These are phyloP conservation scores for Nicotiana obtusifolia DNA, from an alignment of 257 asterid species.

Conservation along the genomic window DNA sequence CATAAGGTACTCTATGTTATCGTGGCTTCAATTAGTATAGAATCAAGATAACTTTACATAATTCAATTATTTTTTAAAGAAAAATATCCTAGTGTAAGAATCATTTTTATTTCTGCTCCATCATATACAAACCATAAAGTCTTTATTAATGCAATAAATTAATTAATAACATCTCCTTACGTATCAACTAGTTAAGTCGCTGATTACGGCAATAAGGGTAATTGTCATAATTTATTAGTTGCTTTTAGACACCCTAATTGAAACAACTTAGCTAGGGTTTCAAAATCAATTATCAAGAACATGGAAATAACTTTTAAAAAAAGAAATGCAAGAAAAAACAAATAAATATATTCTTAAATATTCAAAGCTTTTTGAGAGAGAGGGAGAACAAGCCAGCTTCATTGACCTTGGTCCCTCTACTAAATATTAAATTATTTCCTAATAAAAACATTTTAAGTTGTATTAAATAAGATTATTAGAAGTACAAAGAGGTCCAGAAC, in stretches of 20 bases:
- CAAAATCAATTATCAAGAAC: conserved; percentile 2
- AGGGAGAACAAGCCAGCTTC: conserved; percentile 21
- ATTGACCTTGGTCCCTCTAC: conserved; percentile 68
- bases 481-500: conserved; percentile 31
- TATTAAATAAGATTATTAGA: background rate
- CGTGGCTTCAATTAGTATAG: background rate
- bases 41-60: background rate
- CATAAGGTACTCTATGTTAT: background rate
- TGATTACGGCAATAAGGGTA: conserved; percentile 36
- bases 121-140: conserved; percentile 19
- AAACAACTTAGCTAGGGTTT: conserved; percentile 23
- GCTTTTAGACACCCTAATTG: conserved; percentile 3
- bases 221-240: conserved; percentile 20
- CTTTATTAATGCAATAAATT: background rate
- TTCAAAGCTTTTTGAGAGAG: conserved; percentile 10
- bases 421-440: conserved; percentile 18
- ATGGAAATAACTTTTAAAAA: conserved; percentile 7
- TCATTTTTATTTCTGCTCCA: background rate
- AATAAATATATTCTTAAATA: conserved; percentile 14
- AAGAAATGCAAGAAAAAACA: conserved; percentile 16
- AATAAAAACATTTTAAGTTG: background rate
- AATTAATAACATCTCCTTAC: conserved; percentile 8
- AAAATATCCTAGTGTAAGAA: background rate
- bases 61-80: background rate
- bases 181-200: conserved; percentile 24